These are phyloP conservation scores for Endocalyx cinctus DNA, from an alignment of 2,329 filamentous ascomycete genomes.

Conservation along the genomic window DNA sequence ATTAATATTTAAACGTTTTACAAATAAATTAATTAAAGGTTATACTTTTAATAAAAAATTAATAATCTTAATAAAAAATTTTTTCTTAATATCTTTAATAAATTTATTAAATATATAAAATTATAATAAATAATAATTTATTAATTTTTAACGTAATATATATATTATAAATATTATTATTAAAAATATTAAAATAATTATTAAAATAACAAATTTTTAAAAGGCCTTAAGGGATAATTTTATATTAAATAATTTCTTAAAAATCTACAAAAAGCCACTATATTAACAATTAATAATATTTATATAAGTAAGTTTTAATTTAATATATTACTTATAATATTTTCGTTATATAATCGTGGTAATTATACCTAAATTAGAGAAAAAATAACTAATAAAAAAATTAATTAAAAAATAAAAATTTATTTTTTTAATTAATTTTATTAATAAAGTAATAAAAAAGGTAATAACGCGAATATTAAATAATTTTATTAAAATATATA, in stretches of 20 bases:
- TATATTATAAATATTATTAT: neutral
- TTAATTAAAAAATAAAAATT: slow-evolving; percentile 1
- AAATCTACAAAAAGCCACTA: neutral
- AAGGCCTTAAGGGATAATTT: neutral
- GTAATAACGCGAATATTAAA: slow-evolving; percentile 1
- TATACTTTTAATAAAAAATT: neutral
- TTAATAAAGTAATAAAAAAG: slow-evolving; percentile 2
- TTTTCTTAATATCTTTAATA: neutral
- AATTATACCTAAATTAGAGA: neutral
- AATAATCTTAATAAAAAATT: neutral
- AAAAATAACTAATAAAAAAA: neutral
- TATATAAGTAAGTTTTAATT: neutral
- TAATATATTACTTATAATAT: neutral
- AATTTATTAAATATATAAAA: neutral
- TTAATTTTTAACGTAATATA: slow-evolving; percentile 1
- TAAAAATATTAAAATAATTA: too few species aligned
- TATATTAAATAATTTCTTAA: neutral
- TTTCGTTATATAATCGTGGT: neutral
- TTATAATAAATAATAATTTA: neutral
- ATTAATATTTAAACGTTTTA: neutral
- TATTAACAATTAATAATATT: neutral
- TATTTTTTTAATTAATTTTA: slow-evolving; percentile 3
- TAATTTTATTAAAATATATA: neutral
- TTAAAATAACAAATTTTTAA: too few species aligned
- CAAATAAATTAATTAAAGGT: neutral